Evolutionary conservation across 257 asterid species (phyloP), one percentile per base, ranked within the genome.

Genomic region (Przewalskia tangutica): DNA sequence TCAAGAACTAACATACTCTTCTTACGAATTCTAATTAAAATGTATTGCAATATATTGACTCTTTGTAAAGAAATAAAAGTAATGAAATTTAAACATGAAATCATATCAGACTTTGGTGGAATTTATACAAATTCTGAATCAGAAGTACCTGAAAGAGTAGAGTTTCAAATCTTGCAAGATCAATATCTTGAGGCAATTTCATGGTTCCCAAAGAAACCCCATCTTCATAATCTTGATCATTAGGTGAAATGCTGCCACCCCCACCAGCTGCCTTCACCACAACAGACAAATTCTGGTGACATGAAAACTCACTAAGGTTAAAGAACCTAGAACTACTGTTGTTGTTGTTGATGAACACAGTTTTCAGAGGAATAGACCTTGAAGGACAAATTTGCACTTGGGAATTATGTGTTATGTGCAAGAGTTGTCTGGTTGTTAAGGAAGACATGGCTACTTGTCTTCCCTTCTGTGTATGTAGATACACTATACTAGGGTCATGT

Each of bases 181-280:
- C 97, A 58, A 89, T 90, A 81, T 95, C 80, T 3, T 81, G 50
- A 8, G 98, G 98, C 56, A 95, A 92, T 56, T 93, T 95, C 97
- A 95, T 84, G 80, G 99, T 92, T 34, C 98, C 98, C 67, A 93
- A 82, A 54, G 98, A 90, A 82, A 92, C 95, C 9, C 99, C 99
- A 8, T 91, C 97, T 6, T 90, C 95, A 34, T 82, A 89, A 40
- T 81, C 84, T 79, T 79, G 23, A 36, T 73, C 76, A 0, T 77
- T 50, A 8, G 89, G n/a, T 13, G 87, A 79, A 62, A 84, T 53
- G 68, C 66, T 78, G n/a, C 82, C 85, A 23, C 84, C 60, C 38
- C 80, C 84, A 1, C 89, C 8, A 23, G 92, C 75, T 80, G 93
- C 94, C 86, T 86, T 93, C 54, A 81, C 20, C 36, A 83, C 80